phyloP scores from a whole-genome alignment of 164 flowering plant species.

The Magnolia sinica region DNA sequence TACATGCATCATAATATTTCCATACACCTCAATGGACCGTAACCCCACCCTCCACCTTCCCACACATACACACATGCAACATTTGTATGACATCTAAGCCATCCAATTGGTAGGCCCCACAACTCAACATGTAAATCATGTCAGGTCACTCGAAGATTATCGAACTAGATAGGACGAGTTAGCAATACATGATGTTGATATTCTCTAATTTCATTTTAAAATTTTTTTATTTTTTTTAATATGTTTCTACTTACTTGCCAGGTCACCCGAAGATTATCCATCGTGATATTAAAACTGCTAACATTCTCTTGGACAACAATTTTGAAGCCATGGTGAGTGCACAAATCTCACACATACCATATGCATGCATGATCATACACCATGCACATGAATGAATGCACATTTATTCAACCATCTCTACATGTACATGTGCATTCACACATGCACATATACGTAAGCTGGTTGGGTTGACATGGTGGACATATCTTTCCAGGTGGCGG shows the following conservation, averaged over 20 bases:
- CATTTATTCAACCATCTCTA: not conserved
- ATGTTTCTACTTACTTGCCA: conserved; percentile 14
- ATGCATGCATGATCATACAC: not conserved
- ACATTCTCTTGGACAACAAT: conserved; percentile 60
- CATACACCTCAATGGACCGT: too few relatives aligned
- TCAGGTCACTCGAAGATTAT: too few relatives aligned
- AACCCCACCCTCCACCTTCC: too few relatives aligned
- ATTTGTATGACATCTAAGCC: too few relatives aligned
- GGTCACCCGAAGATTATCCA: conserved; percentile 91
- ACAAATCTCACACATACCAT: not conserved
- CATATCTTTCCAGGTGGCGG: conserved; percentile 58
- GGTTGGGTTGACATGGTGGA: not conserved
- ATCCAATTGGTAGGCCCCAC: too few relatives aligned
- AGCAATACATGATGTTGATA: too few relatives aligned
- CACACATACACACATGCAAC: too few relatives aligned
- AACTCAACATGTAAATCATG: too few relatives aligned
- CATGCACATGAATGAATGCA: not conserved
- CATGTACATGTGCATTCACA: too few relatives aligned
- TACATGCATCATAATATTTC: too few relatives aligned
- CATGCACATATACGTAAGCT: not conserved
- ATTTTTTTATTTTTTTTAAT: not conserved
- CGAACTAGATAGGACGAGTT: too few relatives aligned
- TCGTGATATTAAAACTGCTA: conserved; percentile 74
- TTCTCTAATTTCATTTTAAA: not conserved
- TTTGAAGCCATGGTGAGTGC: conserved; percentile 67